Base-by-base conservation (phyloP, 1,284 basidiomycete species). In the Sparassis latifolia region DNA sequence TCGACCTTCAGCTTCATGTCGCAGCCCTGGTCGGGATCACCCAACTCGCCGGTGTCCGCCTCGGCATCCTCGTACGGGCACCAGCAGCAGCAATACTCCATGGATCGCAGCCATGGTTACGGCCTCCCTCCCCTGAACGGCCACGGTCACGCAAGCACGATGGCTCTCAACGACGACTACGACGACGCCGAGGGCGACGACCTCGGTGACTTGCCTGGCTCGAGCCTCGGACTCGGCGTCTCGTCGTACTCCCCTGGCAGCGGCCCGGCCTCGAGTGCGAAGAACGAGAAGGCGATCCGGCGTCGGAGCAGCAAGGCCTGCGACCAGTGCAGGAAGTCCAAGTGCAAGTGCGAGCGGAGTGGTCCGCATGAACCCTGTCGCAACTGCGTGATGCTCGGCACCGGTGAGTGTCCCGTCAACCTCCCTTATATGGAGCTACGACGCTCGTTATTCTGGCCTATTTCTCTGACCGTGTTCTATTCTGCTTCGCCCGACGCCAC, bases 311-410 rank as follows among this genome's bases (percentile, higher is more conserved):
- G 84, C 63, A 89, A 88, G 78, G 86, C 84, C 33, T 89, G 87
- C 66, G 84, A 88, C 67, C 87, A 89, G 63, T 91, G 89, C 66
- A 79, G 88, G 52, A 90, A 86, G 66, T 79, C 78, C 47, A 89
- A 89, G 66, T 87, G 84, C 73, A 87, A 87, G 66, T 88, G 86
- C 67, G 82, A 86, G 63, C 76, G 83, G 42, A 59, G 74, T 38
- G 72, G 72, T 37, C 69, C 72, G 42, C 72, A 68, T 47, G 77
- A 80, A 53, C 76, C 78, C 7, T 87, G 87, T 69, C 83, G 83
- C 62, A 86, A 79, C 60, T 90, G 88, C 62, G 69, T 82, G 33
- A 75, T 86, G 71, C 74, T 89, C 27, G 80, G 79, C 46, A 85
- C 83, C 42, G 64, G 86, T 86, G 59, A 70, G 81, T 76, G 32